Base-by-base conservation (phyloP, 2,329 filamentous ascomycete species). In the Plenodomus lindquistii region DNA sequence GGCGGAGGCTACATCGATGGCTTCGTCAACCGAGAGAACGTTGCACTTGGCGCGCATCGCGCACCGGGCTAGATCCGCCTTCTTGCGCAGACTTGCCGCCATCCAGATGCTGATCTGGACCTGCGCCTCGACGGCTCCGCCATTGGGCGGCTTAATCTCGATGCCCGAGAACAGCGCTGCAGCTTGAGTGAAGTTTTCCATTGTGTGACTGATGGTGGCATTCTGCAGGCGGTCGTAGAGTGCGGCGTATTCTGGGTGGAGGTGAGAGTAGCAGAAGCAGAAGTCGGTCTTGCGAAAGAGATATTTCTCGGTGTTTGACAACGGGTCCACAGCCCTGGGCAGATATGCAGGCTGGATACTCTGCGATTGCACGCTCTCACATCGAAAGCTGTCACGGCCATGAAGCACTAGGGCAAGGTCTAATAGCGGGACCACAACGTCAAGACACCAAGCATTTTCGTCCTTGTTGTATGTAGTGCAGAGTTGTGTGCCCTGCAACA, bases 351-450 rank as follows among this genome's bases (percentile, higher is more conserved):
- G 40, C 13, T 48, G 22, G 40, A 44, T 58, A 22, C 27, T 50
- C 43, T 58, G 48, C 5, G 52, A 53, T 53, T 58, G 44, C 43
- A 50, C 47, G 37, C 43, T 54, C 31, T 54, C 17, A 17, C 46
- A 15, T n/a, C 16, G 41, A 17, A 55, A 27, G 39, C 44, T 52
- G 20, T 35, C 52, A 15, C 45, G 39, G 5, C 18, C 42, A 5
- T 52, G 31, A 15, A 55, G 21, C 35, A 37, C 15, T 7, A 55
- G n/a, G 21, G 49, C 52, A 4, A 53, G 42, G 35, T 35, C 42
- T 17, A 55, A 31, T 21, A 50, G 15, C 40, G 43, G 52, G 37
- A 27, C 15, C 8, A 55, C n/a, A 16, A 55, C 49, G 11, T 50
- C 45, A 3, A 27, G 10, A 24, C 42, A 50, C 52, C 46, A 55